These are phyloP conservation scores for Colletotrichum sp. DNA, from an alignment of 2,329 filamentous ascomycete genomes.

Conservation along the genomic window DNA sequence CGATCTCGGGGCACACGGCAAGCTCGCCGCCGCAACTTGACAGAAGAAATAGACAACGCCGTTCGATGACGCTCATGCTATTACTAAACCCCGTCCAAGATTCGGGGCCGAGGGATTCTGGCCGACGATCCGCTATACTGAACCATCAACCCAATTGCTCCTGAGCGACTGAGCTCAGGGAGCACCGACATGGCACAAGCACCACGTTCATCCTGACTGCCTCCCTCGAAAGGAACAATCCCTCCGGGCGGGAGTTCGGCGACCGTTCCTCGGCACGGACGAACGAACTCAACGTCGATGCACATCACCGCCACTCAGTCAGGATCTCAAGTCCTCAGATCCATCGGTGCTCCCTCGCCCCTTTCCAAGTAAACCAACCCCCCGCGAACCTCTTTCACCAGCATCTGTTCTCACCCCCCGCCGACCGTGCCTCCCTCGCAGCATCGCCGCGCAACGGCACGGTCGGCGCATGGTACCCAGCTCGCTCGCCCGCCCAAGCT, in stretches of 20 bases:
- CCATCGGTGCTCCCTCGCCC: neutral
- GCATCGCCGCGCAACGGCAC: neutral
- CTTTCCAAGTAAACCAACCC: neutral
- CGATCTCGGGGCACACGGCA: neutral
- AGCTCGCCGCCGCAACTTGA: neutral
- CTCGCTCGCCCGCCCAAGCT: neutral
- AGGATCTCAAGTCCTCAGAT: neutral
- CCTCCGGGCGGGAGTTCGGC: neutral
- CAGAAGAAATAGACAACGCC: fast-evolving
- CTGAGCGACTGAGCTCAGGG: fast-evolving
- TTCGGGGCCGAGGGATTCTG: neutral
- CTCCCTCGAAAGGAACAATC: neutral
- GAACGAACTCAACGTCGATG: neutral
- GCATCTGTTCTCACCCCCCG: neutral
- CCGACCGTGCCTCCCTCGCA: neutral
- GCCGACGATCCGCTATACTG: neutral
- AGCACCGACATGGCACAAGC: neutral
- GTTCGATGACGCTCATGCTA: neutral
- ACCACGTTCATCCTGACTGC: neutral
- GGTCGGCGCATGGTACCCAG: neutral
- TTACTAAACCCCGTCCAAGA: neutral
- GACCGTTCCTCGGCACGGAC: neutral
- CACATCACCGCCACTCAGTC: neutral
- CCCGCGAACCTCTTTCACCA: neutral
- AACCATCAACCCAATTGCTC: neutral